These are phyloP conservation scores for Alectoria sarmentosa DNA, from an alignment of 495 filamentous ascomycete genomes.

Conservation along the genomic window DNA sequence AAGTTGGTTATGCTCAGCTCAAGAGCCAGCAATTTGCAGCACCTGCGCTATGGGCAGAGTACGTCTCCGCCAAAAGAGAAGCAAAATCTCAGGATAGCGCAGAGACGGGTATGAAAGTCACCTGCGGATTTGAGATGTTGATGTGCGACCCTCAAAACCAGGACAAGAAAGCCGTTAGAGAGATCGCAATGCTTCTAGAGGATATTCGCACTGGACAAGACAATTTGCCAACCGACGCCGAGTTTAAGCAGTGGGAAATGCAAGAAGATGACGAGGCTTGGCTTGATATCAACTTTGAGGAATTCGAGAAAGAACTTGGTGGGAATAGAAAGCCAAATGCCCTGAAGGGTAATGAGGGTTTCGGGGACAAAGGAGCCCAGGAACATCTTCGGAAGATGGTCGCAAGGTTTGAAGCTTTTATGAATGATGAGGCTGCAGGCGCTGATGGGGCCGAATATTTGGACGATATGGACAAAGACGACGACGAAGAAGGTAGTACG, in stretches of 20 bases:
- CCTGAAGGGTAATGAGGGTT: slow-evolving; percentile 33
- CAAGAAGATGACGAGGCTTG: slow-evolving; percentile 78
- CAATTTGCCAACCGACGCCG: slow-evolving; percentile 60
- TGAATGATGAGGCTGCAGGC: slow-evolving; percentile 79
- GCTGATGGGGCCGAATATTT: slow-evolving; percentile 67
- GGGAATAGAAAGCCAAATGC: slow-evolving; percentile 32
- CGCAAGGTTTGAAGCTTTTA: slow-evolving; percentile 81
- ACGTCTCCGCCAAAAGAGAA: slow-evolving; percentile 34
- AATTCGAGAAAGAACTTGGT: slow-evolving; percentile 75
- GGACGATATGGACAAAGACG: slow-evolving; percentile 63
- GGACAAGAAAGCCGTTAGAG: slow-evolving; percentile 57
- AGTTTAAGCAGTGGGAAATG: slow-evolving; percentile 63
- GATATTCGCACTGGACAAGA: slow-evolving; percentile 59
- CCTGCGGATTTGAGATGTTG: slow-evolving; percentile 89
- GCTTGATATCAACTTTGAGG: slow-evolving; percentile 85
- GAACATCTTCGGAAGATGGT: slow-evolving; percentile 86
- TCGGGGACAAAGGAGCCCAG: slow-evolving; percentile 74
- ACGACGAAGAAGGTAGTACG: slow-evolving; percentile 50
- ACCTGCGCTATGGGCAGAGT: slow-evolving; percentile 54
- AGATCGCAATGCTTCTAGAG: slow-evolving; percentile 66
- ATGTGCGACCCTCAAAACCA: slow-evolving; percentile 55
- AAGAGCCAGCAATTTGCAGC: slow-evolving; percentile 77
- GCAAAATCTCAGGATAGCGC: slow-evolving; percentile 39
- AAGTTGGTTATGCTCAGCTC: slow-evolving; percentile 83
- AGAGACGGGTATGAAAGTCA: slow-evolving; percentile 82